Percentiles rank a stretch among this genome's conserved stretches.
Conservation (phyloP, 1,284 basidiomycete species). For the Malassezia sympodialis region DNA sequence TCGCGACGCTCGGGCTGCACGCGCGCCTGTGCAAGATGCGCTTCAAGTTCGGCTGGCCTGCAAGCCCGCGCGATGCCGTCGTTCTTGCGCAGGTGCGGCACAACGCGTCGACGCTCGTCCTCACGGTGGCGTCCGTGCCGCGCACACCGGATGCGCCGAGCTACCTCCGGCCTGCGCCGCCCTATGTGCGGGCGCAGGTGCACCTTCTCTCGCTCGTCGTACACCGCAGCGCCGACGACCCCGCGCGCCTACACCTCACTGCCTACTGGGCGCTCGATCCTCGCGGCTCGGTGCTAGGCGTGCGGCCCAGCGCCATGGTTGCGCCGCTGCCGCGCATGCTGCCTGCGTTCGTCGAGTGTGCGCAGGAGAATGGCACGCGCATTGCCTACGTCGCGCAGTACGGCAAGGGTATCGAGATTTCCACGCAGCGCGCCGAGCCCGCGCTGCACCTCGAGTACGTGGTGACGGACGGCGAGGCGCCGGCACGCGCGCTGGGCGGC, state of each 20-base stretch:
- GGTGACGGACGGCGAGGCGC: conserved; percentile 64
- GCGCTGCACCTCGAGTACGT: conserved; percentile 75
- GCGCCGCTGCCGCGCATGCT: conserved; percentile 68
- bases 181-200: conserved; percentile 83
- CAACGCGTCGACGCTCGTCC: conserved; percentile 60
- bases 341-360: conserved; percentile 65
- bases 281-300: conserved; percentile 63
- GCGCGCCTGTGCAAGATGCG: conserved; percentile 80
- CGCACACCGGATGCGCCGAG: conserved; percentile 81
- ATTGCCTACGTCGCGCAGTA: conserved; percentile 68
- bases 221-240: conserved; percentile 59
- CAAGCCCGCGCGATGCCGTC: conserved; percentile 55
- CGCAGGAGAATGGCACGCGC: conserved; percentile 61
- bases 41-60: conserved; percentile 89
- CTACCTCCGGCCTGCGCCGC: conserved; percentile 83
- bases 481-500: conserved; percentile 50
- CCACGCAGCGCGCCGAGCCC: conserved; percentile 70
- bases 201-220: conserved; percentile 84
- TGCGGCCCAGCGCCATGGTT: conserved; percentile 35
- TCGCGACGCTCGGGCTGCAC: conserved; percentile 75
- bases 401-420: conserved; percentile 66
- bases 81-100: conserved; percentile 23
- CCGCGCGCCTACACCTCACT: conserved; percentile 54
- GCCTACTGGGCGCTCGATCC: conserved; percentile 95
- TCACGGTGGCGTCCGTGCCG: conserved; percentile 89